Percentiles rank a stretch among this genome's conserved stretches.
phyloP scores from a whole-genome alignment of 2,329 filamentous ascomycete species.

The Polytolypa hystricis region DNA sequence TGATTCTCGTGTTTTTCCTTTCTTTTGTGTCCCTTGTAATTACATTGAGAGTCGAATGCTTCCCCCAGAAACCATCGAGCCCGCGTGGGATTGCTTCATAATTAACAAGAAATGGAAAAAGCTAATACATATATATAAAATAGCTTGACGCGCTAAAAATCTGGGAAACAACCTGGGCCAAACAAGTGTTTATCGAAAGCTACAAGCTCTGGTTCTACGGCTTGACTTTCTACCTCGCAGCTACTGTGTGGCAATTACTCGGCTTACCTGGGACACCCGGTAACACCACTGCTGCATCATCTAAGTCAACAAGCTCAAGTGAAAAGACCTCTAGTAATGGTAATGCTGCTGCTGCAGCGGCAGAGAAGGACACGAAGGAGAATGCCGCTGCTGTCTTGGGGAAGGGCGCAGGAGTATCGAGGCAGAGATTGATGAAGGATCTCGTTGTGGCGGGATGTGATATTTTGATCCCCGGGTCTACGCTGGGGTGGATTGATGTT shows the following conservation, averaged over 20 bases:
- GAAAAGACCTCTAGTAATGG: neutral
- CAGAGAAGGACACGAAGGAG: constrained; percentile 22
- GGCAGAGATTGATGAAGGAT: constrained; percentile 31
- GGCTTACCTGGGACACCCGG: constrained; percentile 15
- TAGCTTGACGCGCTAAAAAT: constrained; percentile 43
- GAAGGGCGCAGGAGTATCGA: neutral
- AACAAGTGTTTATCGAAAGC: constrained; percentile 45
- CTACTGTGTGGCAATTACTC: constrained; percentile 16
- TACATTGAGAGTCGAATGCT: neutral
- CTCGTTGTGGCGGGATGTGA: constrained; percentile 51
- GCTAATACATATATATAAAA: constrained; percentile 21
- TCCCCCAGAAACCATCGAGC: neutral
- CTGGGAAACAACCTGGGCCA: constrained; percentile 33
- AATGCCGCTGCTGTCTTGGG: neutral
- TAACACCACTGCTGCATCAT: too few species aligned
- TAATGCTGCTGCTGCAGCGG: neutral
- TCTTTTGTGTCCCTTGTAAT: neutral
- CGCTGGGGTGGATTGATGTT: constrained; percentile 50
- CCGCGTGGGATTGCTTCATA: neutral
- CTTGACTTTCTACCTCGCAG: constrained; percentile 41
- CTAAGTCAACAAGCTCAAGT: neutral
- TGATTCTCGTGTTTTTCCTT: neutral
- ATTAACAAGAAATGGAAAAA: constrained; percentile 14
- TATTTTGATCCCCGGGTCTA: constrained; percentile 48
- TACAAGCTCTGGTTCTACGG: constrained; percentile 61